Evolutionary conservation across 352 stramenopile species (phyloP).

Genomic region (Thraustochytrium sp.): DNA sequence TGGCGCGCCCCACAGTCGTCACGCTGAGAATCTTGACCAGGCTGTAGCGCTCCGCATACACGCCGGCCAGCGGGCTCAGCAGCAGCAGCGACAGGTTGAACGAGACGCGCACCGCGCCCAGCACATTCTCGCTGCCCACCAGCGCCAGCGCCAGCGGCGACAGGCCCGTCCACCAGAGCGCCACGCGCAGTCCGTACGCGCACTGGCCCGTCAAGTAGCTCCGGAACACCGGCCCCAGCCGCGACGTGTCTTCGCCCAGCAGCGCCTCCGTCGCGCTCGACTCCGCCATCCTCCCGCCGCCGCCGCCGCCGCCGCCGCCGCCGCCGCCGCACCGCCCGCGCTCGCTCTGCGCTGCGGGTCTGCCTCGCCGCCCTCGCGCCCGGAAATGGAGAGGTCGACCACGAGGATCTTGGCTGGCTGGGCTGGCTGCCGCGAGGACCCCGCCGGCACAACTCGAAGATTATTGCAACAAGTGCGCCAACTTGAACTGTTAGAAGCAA

Average conservation of each 20-base stretch:
- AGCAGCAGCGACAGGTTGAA: constrained; percentile 30
- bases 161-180: constrained; percentile 31
- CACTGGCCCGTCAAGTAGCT: constrained; percentile 6
- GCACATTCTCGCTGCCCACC: not conserved
- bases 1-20: not conserved
- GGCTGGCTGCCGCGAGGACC: no score
- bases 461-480: no score
- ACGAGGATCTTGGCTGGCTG: no score
- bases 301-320: not conserved
- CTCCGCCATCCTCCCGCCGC: not conserved
- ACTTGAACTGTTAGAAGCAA: no score
- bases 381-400: no score
- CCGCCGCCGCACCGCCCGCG: no score
- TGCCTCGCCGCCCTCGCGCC: no score
- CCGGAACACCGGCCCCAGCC: constrained; percentile 9
- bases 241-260: not conserved
- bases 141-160: constrained; percentile 1
- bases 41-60: not conserved
- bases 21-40: constrained; percentile 16
- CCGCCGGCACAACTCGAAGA: no score
- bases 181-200: constrained; percentile 11
- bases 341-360: no score
- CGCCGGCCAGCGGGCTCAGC: constrained; percentile 2
- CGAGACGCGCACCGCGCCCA: not conserved
- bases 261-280: not conserved